Base-by-base conservation (phyloP, 2,329 filamentous ascomycete genomes). In the Xylariaceae sp. region DNA sequence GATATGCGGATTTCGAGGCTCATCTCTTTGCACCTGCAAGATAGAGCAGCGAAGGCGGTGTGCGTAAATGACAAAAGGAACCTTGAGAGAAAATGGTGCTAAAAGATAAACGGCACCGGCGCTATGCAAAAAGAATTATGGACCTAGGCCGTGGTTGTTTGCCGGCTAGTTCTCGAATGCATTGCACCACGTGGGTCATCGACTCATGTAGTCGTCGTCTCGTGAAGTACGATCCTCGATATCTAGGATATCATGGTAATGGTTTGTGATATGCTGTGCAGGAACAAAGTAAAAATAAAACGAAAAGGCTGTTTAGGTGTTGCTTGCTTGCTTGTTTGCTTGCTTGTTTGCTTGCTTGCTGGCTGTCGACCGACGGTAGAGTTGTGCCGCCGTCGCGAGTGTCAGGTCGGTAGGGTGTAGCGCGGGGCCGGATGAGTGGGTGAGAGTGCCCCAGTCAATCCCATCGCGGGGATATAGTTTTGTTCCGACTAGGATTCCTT, bases 121-220 rank as follows among this genome's bases (percentile, higher is more conserved):
- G 58, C 60, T 54, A 60, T 62, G 60, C 60, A 60, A 44, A 19
- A 57, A 55, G 55, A 44, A 55, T 58, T 48, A 57, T 55, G 35
- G 41, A 52, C 47, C 48, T 50, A 47, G 43, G 47, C 47, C 55
- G 42, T 45, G 50, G 37, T 50, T 44, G 43, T 47, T 43, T 43
- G 48, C 34, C 39, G 47, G 56, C 41, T 19, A 41, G 59, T 32
- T 56, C 57, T 47, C 53, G 45, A 50, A 58, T 54, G 53, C 49
- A 53, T 54, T 52, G 57, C 53, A 58, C 37, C 56, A 59, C 54
- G 45, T 59, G 47, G 19, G 53, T 55, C 56, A 47, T 61, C 47
- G 51, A 54, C 48, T 61, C 59, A 34, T 60, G 42, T 54, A 56
- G 56, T 60, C 57, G 41, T 60, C 49, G 51, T 51, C 56, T 60